Evolutionary conservation across 176 grass and related monocot species (phyloP).

Genomic region (Alopecurus myosuroides): DNA sequence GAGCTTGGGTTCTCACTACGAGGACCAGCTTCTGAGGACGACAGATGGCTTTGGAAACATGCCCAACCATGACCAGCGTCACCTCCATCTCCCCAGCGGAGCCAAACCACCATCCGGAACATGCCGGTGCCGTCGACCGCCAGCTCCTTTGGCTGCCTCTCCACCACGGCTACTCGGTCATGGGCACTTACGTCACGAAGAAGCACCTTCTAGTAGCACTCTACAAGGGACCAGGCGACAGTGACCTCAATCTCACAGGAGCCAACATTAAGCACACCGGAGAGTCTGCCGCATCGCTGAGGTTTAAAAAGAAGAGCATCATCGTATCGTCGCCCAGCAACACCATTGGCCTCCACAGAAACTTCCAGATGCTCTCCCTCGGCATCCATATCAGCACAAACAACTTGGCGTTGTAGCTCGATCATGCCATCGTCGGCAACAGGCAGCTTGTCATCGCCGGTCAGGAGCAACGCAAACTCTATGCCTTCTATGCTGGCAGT

Average conservation of each 20-base stretch:
- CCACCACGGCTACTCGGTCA: background rate
- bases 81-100: background rate
- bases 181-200: background rate
- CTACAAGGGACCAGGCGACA: background rate
- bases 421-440: background rate
- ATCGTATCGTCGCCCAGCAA: background rate
- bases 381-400: background rate
- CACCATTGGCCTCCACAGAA: background rate
- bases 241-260: background rate
- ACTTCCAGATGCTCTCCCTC: background rate
- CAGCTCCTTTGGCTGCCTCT: background rate
- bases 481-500: background rate
- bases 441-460: background rate
- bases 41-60: background rate
- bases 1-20: background rate
- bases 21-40: background rate
- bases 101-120: background rate
- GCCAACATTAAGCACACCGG: background rate
- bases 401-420: background rate
- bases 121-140: background rate
- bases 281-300: background rate
- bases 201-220: background rate
- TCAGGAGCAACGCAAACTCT: background rate
- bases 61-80: background rate
- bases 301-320: background rate